phyloP scores from a whole-genome alignment of 768 basidiomycete genomes.

The Trichaptum fuscoviolaceum region DNA sequence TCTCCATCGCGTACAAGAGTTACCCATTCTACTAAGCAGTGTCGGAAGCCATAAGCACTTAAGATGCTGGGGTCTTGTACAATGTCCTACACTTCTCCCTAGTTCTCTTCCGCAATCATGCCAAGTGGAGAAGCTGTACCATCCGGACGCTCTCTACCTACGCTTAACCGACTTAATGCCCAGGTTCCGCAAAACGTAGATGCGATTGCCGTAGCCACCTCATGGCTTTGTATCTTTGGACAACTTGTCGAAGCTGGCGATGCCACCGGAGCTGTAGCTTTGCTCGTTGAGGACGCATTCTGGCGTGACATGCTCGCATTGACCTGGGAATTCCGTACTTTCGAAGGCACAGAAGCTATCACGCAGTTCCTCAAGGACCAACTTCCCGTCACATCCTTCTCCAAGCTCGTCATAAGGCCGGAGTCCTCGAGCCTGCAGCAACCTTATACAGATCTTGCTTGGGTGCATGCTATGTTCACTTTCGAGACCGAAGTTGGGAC shows the following conservation, averaged over 20 bases:
- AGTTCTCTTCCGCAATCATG: background rate
- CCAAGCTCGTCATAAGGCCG: background rate
- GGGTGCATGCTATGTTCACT: slow-evolving; percentile 18
- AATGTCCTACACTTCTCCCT: background rate
- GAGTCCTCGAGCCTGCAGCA: slow-evolving; percentile 15
- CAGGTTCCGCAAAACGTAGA: slow-evolving; percentile 15
- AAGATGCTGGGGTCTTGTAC: background rate
- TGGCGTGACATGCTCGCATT: slow-evolving; percentile 51
- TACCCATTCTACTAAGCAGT: background rate
- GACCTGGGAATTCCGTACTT: slow-evolving; percentile 51
- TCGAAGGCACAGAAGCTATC: slow-evolving; percentile 33
- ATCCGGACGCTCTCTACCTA: slow-evolving; percentile 15
- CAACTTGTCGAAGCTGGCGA: background rate
- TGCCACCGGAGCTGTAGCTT: background rate
- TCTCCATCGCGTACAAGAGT: background rate
- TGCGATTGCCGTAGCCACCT: background rate
- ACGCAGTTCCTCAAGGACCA: slow-evolving; percentile 27
- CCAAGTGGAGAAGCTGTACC: background rate
- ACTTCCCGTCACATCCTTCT: background rate
- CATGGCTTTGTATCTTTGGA: background rate
- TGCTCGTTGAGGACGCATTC: slow-evolving; percentile 18
- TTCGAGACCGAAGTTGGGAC: slow-evolving; percentile 22
- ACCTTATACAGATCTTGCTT: slow-evolving; percentile 24
- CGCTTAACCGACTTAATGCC: slow-evolving; percentile 21
- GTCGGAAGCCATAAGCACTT: background rate